A percentile compares a stretch with the other conserved stretches of the same genome.
Conservation (phyloP, 805 yeast genomes). For the Metschnikowia cerradonensis region DNA sequence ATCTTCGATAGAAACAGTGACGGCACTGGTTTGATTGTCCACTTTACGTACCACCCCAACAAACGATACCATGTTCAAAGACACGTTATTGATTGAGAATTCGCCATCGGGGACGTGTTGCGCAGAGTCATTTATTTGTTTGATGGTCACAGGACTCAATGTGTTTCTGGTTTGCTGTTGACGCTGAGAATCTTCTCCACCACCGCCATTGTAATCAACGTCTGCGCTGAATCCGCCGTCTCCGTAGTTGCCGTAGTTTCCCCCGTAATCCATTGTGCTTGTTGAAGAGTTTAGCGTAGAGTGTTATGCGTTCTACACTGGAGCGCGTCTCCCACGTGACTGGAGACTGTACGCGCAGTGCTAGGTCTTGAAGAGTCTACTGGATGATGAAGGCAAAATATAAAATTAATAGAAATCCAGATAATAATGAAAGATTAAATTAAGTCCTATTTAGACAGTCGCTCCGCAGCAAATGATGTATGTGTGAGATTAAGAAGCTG, state of each 20-base stretch:
- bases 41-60: slow-evolving; percentile 70
- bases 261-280: slow-evolving; percentile 10
- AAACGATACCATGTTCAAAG: slow-evolving; percentile 57
- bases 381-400: background rate
- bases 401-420: too few species aligned
- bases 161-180: slow-evolving; percentile 15
- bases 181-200: slow-evolving; percentile 12
- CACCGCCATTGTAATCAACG: slow-evolving; percentile 11
- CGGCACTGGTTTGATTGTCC: slow-evolving; percentile 52
- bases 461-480: background rate
- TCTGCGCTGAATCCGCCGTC: slow-evolving; percentile 19
- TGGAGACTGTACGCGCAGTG: slow-evolving; percentile 2
- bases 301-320: background rate
- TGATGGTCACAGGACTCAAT: slow-evolving; percentile 65
- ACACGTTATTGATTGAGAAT: slow-evolving; percentile 54
- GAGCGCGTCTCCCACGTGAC: slow-evolving; percentile 15
- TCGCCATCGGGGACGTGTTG: slow-evolving; percentile 67
- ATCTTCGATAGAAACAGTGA: slow-evolving; percentile 64
- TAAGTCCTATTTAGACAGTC: background rate
- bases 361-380: background rate
- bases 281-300: background rate
- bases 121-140: slow-evolving; percentile 60
- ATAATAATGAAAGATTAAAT: background rate
- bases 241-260: slow-evolving; percentile 15
- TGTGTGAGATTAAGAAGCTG: background rate